Base-by-base conservation (phyloP, 2,329 filamentous ascomycete species). In the Pseudocercospora pini-densiflorae region DNA sequence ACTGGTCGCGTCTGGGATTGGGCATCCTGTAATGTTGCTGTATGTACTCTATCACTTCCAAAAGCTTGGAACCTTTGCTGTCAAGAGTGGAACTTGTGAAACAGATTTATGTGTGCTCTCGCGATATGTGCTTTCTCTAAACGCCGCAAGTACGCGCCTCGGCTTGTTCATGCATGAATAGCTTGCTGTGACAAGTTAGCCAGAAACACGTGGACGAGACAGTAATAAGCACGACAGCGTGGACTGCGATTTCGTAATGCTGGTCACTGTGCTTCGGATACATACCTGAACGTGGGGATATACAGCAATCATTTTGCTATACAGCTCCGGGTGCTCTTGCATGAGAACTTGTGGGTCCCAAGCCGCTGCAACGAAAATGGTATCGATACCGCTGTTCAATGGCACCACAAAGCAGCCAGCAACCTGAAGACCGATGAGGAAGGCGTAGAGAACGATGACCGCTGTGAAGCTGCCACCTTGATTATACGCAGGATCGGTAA, bases 351-450 rank as follows among this genome's bases (percentile, higher is more conserved):
- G 86, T 8, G 86, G 86, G 76, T 88, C 86, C 86, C 87, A 89
- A 1, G 86, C 87, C 78, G 85, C 85, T 2, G 92, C 93, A 0
- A 97, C 92, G 73, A 97, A 97, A 68, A 97, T 92, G 0, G 94
- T 96, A 72, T 97, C 92, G 69, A 97, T 88, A n/a, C 94, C 94
- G 73, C 90, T 94, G 69, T 90, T 90, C 64, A 98, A 84, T 0
- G 94, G 94, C 0, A 92, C 94, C 36, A 94, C 92, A 80, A 97
- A 96, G 70, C 97, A 88, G 78, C 96, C 91, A 77, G 90, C 91
- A 67, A 97, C 91, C 78, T 97, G 94, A 70, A 97, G 81, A 6
- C 94, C 94, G 70, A 97, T 94, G 61, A 97, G 81, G 81, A 97
- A 97, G 0, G 93, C 84, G 77, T 94, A 96, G 0, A 92, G 92